Base-by-base conservation (phyloP, 768 basidiomycete genomes). In the Calocybe gangraenosa region DNA sequence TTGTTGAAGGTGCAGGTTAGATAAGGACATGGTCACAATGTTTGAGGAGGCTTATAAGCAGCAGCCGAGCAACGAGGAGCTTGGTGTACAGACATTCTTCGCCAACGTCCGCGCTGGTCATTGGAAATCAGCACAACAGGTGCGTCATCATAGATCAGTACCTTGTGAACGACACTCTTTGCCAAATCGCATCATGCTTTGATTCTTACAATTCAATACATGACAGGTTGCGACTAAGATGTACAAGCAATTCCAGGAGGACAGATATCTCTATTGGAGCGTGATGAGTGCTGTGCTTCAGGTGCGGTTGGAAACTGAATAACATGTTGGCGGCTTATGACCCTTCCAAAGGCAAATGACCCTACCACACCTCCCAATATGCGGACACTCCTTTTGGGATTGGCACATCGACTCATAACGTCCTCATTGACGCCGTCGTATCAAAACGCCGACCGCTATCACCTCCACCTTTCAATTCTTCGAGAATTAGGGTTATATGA, bases 71-170 rank as follows among this genome's bases (percentile, higher is more conserved):
- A 91, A 89, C 57, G 91, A 92, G 59, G 90, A 92, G 49, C 78
- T 91, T 7, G 90, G 84, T 17, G 75, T 76, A 18, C 89, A 92
- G 60, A 83, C 86, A 0, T 92, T 92, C 69, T 87, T 90, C 59
- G 88, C 90, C 15, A 87, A 91, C 57, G 79, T 85, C 25, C 79
- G 87, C 48, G 79, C 84, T 23, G 76, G 75, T 13, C 82, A 87
- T 52, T 92, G 91, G 91, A 92, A 91, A 62, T 76, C 82, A 36
- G 88, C 87, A 18, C 91, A 92, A 61, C 83, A 84, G 71, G 88
- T 87, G 55, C 45, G 59, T 34, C 23, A 15, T 34, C 25, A 11
- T 11, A 11, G n/a, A n/a, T n/a, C n/a, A 28, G 25, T 5, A 28
- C 25, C 11, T 6, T 11, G 25, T 28, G 25, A 28, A 23, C 15